Conservation (phyloP, 2,329 filamentous ascomycete genomes). For the Pseudogymnoascus sp. region DNA sequence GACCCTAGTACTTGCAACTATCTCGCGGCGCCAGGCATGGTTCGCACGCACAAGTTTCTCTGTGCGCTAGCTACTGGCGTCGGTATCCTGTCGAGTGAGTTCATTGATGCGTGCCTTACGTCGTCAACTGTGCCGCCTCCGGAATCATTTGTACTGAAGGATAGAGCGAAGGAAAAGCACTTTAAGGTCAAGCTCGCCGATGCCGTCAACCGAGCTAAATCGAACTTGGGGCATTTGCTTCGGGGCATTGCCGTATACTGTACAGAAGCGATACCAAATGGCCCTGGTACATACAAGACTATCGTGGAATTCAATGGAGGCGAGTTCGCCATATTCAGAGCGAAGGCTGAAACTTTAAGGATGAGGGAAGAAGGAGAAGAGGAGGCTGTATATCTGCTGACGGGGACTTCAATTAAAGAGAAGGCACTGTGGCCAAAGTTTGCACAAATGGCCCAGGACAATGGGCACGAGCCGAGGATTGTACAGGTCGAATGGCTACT, state of each 20-base stretch:
- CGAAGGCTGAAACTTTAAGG: constrained; percentile 53
- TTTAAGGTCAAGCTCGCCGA: constrained; percentile 61
- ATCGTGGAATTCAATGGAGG: constrained; percentile 89
- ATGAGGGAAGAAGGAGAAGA: constrained; percentile 40
- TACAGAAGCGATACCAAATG: constrained; percentile 69
- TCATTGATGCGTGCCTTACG: constrained; percentile 64
- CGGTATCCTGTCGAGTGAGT: constrained; percentile 65
- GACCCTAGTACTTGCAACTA: constrained; percentile 73
- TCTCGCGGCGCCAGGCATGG: constrained; percentile 75
- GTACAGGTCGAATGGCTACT: constrained; percentile 85
- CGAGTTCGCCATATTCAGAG: constrained; percentile 63
- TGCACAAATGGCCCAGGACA: constrained; percentile 64
- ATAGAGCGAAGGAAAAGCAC: constrained; percentile 62
- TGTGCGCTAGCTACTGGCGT: constrained; percentile 76
- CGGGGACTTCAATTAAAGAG: constrained; percentile 57
- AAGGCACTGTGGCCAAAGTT: constrained; percentile 72
- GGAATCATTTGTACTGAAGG: constrained; percentile 58
- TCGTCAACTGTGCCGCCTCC: constrained; percentile 57
- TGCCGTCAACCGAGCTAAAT: constrained; percentile 60
- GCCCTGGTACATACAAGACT: constrained; percentile 72
- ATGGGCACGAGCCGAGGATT: constrained; percentile 71
- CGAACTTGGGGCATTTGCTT: constrained; percentile 69
- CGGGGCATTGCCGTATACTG: constrained; percentile 74
- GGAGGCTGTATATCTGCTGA: constrained; percentile 77
- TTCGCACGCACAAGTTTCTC: constrained; percentile 91